Evolutionary conservation across 805 yeast species (phyloP), one percentile per base, ranked within the genome.

Genomic region (Wickerhamomyces queroliae): DNA sequence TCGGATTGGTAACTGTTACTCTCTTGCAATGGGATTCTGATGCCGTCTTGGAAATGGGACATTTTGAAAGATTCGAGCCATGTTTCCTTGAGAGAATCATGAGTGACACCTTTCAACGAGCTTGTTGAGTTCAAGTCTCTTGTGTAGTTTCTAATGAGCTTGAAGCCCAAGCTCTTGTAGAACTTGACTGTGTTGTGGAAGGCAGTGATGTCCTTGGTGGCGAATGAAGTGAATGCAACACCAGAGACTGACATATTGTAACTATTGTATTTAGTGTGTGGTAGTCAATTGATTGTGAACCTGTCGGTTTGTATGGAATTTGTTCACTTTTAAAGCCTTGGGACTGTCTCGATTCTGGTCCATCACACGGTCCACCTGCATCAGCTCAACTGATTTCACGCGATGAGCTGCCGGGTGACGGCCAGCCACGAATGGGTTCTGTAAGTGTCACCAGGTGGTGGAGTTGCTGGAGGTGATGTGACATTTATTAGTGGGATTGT

Each of bases 61-160:
- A 56, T 63, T 17, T 85, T 87, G 57, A 78, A 82, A 18, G 79
- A 64, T 57, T 82, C 85, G 35, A 84, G 56, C 95, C 95, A 84
- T 22, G 76, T 60, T 59, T 84, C 95, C 46, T 69, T 73, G 36
- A 80, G 53, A 1, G 90, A 82, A 46, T 82, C 87, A 41, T 66
- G 68, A 8, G 87, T 73, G 34, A 83, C 65, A 5, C 90, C 90
- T 34, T 64, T 58, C 13, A 67, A 57, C 40, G 64, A 60, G 44
- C 68, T 64, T 39, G 54, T 59, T 35, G 55, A 53, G 18, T 42
- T 47, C 36, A 61, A 53, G 56, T 65, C 74, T 46, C 81, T 80
- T 44, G 79, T 67, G 58, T 69, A 83, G 49, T 69, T 77, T 54
- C 81, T 77, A 35, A 77, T 68, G 28, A 78, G 65, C 25, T 70